Evolutionary conservation across 768 basidiomycete species (phyloP).

Genomic region (Daedaleopsis sinensis): DNA sequence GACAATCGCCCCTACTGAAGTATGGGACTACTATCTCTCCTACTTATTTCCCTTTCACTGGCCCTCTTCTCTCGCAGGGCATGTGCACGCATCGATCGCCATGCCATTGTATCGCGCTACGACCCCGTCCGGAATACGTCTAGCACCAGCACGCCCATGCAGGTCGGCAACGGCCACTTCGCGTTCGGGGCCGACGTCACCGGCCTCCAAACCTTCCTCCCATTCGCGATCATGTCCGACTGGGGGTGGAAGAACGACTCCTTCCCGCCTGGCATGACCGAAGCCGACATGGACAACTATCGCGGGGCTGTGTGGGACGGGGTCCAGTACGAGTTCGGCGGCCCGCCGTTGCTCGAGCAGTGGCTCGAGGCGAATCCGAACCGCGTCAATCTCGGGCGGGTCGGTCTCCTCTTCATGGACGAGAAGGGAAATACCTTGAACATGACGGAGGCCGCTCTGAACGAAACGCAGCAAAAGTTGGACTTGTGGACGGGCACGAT

Average conservation of each 20-base stretch:
- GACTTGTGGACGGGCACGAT: slow-evolving; percentile 61
- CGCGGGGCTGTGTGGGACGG: slow-evolving; percentile 52
- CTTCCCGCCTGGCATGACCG: slow-evolving; percentile 45
- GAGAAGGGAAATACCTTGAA: slow-evolving; percentile 30
- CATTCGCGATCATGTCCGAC: slow-evolving; percentile 56
- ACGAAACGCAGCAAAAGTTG: slow-evolving; percentile 41
- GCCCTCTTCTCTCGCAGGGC: too few relatives aligned
- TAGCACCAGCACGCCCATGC: slow-evolving; percentile 51
- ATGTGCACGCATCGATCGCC: slow-evolving; percentile 30
- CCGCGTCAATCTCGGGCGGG: slow-evolving; percentile 54
- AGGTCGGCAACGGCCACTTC: slow-evolving; percentile 64
- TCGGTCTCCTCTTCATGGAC: slow-evolving; percentile 49
- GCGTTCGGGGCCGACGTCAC: slow-evolving; percentile 65
- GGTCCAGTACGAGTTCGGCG: slow-evolving; percentile 55
- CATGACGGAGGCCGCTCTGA: slow-evolving; percentile 43
- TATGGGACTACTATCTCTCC: too few relatives aligned
- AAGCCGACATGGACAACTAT: slow-evolving; percentile 47
- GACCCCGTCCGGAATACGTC: slow-evolving; percentile 54
- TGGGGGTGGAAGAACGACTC: slow-evolving; percentile 69
- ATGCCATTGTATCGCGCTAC: slow-evolving; percentile 48
- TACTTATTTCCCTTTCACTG: too few relatives aligned
- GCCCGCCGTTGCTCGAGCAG: slow-evolving; percentile 46
- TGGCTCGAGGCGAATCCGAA: slow-evolving; percentile 66
- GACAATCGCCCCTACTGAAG: too few relatives aligned
- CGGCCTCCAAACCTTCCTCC: slow-evolving; percentile 58